Base-by-base conservation (phyloP, 1,284 basidiomycete species). In the Ustilago xerochloae region DNA sequence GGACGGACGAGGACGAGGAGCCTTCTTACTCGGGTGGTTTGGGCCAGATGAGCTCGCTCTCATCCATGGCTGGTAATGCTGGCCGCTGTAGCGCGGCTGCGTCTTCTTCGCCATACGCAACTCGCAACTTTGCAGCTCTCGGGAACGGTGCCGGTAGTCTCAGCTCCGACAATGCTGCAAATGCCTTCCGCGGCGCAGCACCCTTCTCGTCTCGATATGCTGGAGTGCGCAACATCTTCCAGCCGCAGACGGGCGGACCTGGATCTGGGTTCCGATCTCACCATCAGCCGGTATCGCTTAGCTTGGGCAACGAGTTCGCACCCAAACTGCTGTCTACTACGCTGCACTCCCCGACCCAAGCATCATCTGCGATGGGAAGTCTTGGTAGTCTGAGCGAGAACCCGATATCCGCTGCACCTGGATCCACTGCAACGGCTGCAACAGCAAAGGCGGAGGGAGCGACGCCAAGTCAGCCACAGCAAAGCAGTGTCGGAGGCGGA, bases 1-100 rank as follows among this genome's bases (percentile, higher is more conserved):
- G 79, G 75, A 77, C 72, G 5, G 80, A 81, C 56, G 80, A 80
- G 46, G 80, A 81, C 3, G 80, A 80, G n/a, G 69, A 68, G 45
- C 74, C 71, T 15, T 35, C 64, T 8, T 81, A 81, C 49, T 61
- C 63, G 0, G 80, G 80, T 38, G 80, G 80, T 0, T 48, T 81
- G 0, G 80, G 80, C 4, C 80, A 81, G 67, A 57, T 80, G 32
- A 75, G 75, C 29, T 68, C 76, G 7, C 38, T 56, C 4, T 64
- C 64, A 9, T 60, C 57, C 22, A 47, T 56, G 51, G 39, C 58
- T 12, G 46, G 50, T 30, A 56, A 28, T 4, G 13, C 24, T 18
- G n/a, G n/a, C 8, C 58, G 46, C 10, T 26, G 28, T 15, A 26
- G 26, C 12, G 26, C 58, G 1, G 50, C 28, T 0, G 38, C 57